A percentile compares a stretch with the other conserved stretches of the same genome.
Conservation (phyloP, 179 eudicot genomes). For the Spergularia azorica region DNA sequence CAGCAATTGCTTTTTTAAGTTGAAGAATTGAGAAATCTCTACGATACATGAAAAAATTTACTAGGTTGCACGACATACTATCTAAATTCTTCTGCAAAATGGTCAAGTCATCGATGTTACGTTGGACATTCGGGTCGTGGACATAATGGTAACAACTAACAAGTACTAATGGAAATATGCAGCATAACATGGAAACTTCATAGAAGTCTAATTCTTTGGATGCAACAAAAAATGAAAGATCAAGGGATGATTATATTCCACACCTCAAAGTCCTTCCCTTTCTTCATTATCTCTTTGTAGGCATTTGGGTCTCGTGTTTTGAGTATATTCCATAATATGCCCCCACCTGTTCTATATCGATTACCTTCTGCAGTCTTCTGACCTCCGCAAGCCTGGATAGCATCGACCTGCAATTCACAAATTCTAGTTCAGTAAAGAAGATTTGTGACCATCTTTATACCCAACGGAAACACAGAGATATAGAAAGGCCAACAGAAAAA, state of each 20-base stretch:
- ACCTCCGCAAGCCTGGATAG: conserved; percentile 95
- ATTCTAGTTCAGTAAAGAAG: neutral
- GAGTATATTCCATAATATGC: conserved; percentile 80
- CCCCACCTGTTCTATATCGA: conserved; percentile 73
- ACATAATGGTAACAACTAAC: neutral
- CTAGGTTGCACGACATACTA: too few species aligned
- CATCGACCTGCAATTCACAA: conserved; percentile 64
- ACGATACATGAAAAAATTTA: too few species aligned
- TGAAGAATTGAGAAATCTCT: too few species aligned
- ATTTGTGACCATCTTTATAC: neutral
- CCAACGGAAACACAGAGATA: neutral
- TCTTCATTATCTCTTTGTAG: conserved; percentile 83
- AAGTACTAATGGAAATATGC: too few species aligned
- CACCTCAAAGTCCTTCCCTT: conserved; percentile 91
- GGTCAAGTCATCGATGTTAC: too few species aligned
- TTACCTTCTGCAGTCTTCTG: conserved; percentile 79
- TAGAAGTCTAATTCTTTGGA: neutral
- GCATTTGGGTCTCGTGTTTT: conserved; percentile 81
- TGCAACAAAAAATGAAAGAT: neutral
- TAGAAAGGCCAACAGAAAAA: neutral
- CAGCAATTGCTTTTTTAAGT: too few species aligned
- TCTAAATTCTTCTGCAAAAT: too few species aligned
- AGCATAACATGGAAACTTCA: neutral
- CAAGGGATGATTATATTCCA: conserved; percentile 10
- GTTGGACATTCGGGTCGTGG: too few species aligned